phyloP scores from a whole-genome alignment of 768 basidiomycete species.

The Holtermannia corniformis region DNA sequence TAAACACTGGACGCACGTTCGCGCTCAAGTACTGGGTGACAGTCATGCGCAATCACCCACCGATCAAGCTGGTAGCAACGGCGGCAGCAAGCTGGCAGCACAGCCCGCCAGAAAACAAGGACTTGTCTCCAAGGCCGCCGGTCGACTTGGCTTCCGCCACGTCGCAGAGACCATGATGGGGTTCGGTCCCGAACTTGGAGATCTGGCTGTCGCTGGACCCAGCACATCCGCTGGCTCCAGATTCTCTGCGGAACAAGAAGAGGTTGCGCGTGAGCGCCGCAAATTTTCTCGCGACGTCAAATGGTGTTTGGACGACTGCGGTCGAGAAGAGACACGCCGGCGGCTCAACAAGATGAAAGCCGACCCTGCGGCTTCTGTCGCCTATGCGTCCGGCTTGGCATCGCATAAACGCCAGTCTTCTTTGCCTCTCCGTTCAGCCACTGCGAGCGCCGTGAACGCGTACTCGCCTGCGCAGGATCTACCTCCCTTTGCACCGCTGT shows the following conservation, averaged over 20 bases:
- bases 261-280: conserved; percentile 28
- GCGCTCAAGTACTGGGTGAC: conserved; percentile 23
- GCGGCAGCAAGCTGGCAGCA: background rate
- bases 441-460: background rate
- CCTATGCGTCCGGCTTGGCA: background rate
- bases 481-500: conserved; percentile 27
- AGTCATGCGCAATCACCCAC: too few relatives aligned
- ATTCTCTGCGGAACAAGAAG: conserved; percentile 21
- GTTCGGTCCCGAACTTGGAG: conserved; percentile 1
- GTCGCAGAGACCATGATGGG: conserved; percentile 27
- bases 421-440: background rate
- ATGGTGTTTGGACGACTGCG: conserved; percentile 28
- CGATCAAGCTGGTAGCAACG: conserved; percentile 4
- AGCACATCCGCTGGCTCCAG: background rate
- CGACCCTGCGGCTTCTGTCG: too few relatives aligned
- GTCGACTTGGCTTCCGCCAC: conserved; percentile 24
- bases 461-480: conserved; percentile 19
- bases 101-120: conserved; percentile 18
- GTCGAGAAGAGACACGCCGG: conserved; percentile 19
- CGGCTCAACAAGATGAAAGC: conserved; percentile 7
- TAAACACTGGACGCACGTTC: conserved; percentile 34
- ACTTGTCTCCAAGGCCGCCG: conserved; percentile 29
- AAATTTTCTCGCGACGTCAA: conserved; percentile 30
- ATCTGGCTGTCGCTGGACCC: background rate
- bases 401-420: background rate